Evolutionary conservation across 2,329 filamentous ascomycete genomes (phyloP).

Genomic region (Claviceps sp.): DNA sequence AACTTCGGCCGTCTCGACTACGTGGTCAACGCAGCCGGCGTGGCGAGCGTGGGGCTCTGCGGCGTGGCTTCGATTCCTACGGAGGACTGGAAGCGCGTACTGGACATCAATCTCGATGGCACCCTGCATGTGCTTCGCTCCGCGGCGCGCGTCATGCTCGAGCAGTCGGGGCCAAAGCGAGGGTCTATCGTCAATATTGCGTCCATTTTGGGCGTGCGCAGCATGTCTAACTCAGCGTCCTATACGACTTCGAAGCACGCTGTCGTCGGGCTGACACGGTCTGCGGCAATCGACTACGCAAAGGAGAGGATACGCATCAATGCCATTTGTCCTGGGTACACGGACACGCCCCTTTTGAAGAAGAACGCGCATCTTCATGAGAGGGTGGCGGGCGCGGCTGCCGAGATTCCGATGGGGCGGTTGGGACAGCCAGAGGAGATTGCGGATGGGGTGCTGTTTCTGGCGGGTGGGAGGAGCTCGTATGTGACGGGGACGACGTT

Average conservation of each 20-base stretch:
- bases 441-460: slow-evolving; percentile 35
- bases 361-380: background rate
- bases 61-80: slow-evolving; percentile 20
- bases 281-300: slow-evolving; percentile 39
- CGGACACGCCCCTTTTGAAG: slow-evolving; percentile 27
- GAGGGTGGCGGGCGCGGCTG: background rate
- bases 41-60: slow-evolving; percentile 23
- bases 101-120: slow-evolving; percentile 29
- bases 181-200: background rate
- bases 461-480: slow-evolving; percentile 38
- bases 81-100: slow-evolving; percentile 24
- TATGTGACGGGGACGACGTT: slow-evolving; percentile 36
- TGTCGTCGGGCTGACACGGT: slow-evolving; percentile 38
- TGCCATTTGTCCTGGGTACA: slow-evolving; percentile 42
- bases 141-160: background rate
- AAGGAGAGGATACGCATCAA: slow-evolving; percentile 42
- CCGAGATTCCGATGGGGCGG: slow-evolving; percentile 29
- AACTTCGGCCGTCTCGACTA: slow-evolving; percentile 26
- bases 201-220: slow-evolving; percentile 33
- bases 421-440: slow-evolving; percentile 37
- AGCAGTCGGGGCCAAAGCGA: background rate
- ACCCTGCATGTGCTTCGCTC: slow-evolving; percentile 28
- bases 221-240: slow-evolving; percentile 23
- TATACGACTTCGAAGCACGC: slow-evolving; percentile 41
- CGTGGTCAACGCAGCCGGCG: slow-evolving; percentile 26